A percentile compares a stretch with the other conserved stretches of the same genome.
Evolutionary conservation across 1,139 yeast genomes (phyloP).

Genomic region (Geotrichum carabidarum): DNA sequence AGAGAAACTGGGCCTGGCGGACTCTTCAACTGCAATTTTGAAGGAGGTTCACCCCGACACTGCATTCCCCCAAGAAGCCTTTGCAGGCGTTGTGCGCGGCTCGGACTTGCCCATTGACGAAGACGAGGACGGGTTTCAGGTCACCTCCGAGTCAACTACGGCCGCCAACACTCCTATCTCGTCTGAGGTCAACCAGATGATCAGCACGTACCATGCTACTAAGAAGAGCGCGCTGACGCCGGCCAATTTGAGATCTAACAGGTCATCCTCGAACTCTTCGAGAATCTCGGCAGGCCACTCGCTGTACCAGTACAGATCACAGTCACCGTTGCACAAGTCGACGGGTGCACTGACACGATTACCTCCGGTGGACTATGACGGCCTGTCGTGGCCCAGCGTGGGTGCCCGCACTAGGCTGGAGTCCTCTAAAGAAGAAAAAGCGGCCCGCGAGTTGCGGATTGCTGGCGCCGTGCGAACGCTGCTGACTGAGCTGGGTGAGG

Average conservation of each 20-base stretch:
- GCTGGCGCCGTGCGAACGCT: conserved; percentile 82
- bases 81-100: too few relatives aligned
- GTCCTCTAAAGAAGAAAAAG: conserved; percentile 56
- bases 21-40: conserved; percentile 8
- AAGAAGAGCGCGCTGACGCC: background rate
- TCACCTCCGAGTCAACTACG: conserved; percentile 12
- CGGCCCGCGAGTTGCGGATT: conserved; percentile 62
- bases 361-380: conserved; percentile 86
- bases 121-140: background rate
- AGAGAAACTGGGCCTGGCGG: conserved; percentile 14
- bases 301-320: conserved; percentile 2
- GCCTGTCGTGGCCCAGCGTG: conserved; percentile 85
- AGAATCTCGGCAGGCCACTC: conserved; percentile 5
- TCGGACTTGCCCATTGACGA: background rate
- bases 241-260: background rate
- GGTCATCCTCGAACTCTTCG: background rate
- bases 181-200: background rate
- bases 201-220: background rate
- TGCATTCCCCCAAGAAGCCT: background rate
- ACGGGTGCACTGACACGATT: conserved; percentile 65
- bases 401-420: conserved; percentile 78
- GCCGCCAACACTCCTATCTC: conserved; percentile 14
- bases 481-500: conserved; percentile 85
- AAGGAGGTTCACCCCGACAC: background rate
- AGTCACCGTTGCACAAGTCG: conserved; percentile 9